phyloP scores from a whole-genome alignment of 2,329 filamentous ascomycete species.

The Aspergillus ustus region DNA sequence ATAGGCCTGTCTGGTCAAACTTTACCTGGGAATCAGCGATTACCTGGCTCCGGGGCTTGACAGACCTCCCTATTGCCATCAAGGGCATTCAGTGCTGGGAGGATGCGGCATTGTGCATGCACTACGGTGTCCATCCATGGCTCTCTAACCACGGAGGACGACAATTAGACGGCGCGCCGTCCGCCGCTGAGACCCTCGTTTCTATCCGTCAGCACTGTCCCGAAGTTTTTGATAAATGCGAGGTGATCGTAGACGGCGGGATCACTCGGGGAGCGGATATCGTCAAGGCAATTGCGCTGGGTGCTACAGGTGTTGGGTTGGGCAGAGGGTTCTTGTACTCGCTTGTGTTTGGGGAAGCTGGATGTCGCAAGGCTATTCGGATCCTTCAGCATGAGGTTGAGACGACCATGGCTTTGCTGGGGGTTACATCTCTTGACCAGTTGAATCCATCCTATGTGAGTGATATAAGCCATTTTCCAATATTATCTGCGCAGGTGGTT shows the following conservation, averaged over 20 bases:
- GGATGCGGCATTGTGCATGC: constrained; percentile 9
- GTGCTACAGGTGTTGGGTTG: not conserved
- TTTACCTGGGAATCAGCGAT: constrained; percentile 6
- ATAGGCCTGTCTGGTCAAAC: not conserved
- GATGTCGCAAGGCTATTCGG: constrained; percentile 8
- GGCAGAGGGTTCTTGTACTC: not conserved
- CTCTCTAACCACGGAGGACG: constrained; percentile 17
- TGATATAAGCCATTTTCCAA: not conserved
- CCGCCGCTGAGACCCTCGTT: not conserved
- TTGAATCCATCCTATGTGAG: constrained; percentile 12
- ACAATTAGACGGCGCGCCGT: constrained; percentile 13
- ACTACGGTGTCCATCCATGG: constrained; percentile 13
- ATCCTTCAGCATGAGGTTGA: constrained; percentile 14
- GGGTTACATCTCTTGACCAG: constrained; percentile 1
- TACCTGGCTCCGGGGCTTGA: constrained; percentile 8
- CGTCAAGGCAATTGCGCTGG: not conserved
- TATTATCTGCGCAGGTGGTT: too few relatives aligned
- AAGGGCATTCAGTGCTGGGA: constrained; percentile 17
- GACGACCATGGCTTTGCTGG: constrained; percentile 13
- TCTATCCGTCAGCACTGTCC: not conserved
- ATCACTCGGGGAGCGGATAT: not conserved
- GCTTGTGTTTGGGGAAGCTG: constrained; percentile 1
- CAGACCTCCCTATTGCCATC: constrained; percentile 12
- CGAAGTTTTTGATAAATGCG: not conserved
- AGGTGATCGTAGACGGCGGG: not conserved